Percentiles rank a stretch among this genome's conserved stretches.
These are phyloP conservation scores for Melaleuca quinquenervia DNA, from an alignment of 345 rosid genomes.

Conservation along the genomic window DNA sequence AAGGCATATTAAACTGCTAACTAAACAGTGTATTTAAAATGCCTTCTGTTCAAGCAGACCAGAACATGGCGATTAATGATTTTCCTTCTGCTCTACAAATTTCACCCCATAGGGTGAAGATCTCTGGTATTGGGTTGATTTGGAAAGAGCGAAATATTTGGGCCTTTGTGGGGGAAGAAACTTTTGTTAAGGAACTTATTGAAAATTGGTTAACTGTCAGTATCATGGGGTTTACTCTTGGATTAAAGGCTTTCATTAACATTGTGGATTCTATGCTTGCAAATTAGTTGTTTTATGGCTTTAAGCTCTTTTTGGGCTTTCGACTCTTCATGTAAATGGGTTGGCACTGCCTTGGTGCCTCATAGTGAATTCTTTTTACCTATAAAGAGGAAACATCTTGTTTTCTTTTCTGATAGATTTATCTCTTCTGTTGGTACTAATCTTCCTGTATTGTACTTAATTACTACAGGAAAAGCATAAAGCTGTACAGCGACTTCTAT, in stretches of 20 bases:
- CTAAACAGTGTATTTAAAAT: not conserved
- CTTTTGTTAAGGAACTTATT: not conserved
- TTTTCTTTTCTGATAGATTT: not conserved
- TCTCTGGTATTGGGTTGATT: not conserved
- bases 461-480: conserved; percentile 57
- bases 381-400: not conserved
- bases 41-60: not conserved
- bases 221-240: not conserved
- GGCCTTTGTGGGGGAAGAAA: not conserved
- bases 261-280: not conserved
- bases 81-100: not conserved
- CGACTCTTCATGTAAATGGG: not conserved
- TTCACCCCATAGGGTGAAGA: not conserved
- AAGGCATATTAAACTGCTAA: not conserved
- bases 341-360: not conserved
- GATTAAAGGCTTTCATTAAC: not conserved
- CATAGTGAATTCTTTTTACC: not conserved
- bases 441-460: not conserved
- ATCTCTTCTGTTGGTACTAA: not conserved
- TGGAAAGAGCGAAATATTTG: not conserved
- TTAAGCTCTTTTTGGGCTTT: not conserved
- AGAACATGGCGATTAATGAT: not conserved
- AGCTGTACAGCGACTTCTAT: conserved; percentile 72
- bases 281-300: not conserved
- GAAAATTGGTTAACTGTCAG: not conserved